Conservation (phyloP, 2,329 filamentous ascomycete species). For the Hymenoscyphus occultus region DNA sequence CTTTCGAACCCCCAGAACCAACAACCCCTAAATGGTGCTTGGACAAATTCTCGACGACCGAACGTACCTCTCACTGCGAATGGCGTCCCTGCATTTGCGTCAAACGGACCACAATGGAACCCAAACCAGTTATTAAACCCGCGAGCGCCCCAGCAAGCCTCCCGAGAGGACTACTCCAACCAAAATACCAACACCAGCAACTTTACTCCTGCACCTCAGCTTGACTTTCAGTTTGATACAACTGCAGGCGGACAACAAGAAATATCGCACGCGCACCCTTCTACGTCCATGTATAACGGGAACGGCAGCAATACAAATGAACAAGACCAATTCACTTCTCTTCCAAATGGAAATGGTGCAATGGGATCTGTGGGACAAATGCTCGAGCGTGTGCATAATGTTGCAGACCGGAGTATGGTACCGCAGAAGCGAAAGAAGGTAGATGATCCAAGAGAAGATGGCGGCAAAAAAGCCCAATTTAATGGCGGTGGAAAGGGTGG, state of each 20-base stretch:
- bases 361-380: conserved; percentile 53
- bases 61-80: conserved; percentile 23
- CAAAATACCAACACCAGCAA: not conserved
- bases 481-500: conserved; percentile 51
- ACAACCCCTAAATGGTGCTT: conserved; percentile 26
- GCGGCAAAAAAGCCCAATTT: conserved; percentile 44
- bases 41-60: conserved; percentile 30
- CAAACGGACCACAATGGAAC: conserved; percentile 38
- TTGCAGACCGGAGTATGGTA: conserved; percentile 62
- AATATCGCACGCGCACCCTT: conserved; percentile 11
- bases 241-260: conserved; percentile 23
- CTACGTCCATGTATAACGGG: conserved; percentile 2
- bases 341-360: conserved; percentile 21
- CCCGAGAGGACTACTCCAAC: conserved; percentile 17
- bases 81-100: conserved; percentile 20
- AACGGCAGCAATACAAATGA: conserved; percentile 15
- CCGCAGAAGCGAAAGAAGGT: conserved; percentile 66
- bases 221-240: conserved; percentile 35
- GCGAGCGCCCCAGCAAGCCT: conserved; percentile 33
- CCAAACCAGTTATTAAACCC: conserved; percentile 44
- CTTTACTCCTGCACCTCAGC: conserved; percentile 20
- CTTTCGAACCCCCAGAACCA: conserved; percentile 17
- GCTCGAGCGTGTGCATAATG: conserved; percentile 73
- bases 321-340: conserved; percentile 24
- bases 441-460: conserved; percentile 43